phyloP scores from a whole-genome alignment of 495 filamentous ascomycete genomes.

The Usnea hakonensis region DNA sequence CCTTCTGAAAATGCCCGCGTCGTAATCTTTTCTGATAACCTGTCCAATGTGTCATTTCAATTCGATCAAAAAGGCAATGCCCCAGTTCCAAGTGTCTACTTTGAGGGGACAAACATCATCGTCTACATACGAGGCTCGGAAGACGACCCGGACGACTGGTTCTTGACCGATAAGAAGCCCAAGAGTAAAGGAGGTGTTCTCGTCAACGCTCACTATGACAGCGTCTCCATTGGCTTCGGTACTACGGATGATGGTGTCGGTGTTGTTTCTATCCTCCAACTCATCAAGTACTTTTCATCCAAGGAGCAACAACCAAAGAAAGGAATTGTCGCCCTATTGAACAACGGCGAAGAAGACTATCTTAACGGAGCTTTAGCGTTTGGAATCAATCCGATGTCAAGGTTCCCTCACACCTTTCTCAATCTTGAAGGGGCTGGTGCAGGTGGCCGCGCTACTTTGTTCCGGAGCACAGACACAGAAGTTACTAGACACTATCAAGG shows the following conservation, averaged over 20 bases:
- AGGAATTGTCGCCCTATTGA: constrained; percentile 78
- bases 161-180: constrained; percentile 42
- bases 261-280: constrained; percentile 73
- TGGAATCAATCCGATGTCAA: constrained; percentile 67
- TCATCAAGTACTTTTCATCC: constrained; percentile 81
- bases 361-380: constrained; percentile 87
- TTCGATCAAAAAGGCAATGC: constrained; percentile 23
- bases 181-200: constrained; percentile 67
- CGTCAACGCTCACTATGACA: constrained; percentile 95
- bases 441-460: constrained; percentile 79
- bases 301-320: constrained; percentile 65
- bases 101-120: constrained; percentile 87
- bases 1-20: constrained; percentile 32
- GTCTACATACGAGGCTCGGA: constrained; percentile 80
- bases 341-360: constrained; percentile 94
- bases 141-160: constrained; percentile 61
- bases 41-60: constrained; percentile 65
- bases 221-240: constrained; percentile 81
- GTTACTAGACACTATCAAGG: constrained; percentile 71
- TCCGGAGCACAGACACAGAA: constrained; percentile 80
- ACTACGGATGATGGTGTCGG: constrained; percentile 93
- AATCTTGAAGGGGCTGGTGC: constrained; percentile 95
- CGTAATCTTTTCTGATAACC: constrained; percentile 68
- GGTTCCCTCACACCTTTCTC: constrained; percentile 73
- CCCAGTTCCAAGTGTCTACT: constrained; percentile 58